Evolutionary conservation across 352 stramenopile genomes (phyloP), one percentile per base, ranked within the genome.

Genomic region (Peronosclerospora sorghi): DNA sequence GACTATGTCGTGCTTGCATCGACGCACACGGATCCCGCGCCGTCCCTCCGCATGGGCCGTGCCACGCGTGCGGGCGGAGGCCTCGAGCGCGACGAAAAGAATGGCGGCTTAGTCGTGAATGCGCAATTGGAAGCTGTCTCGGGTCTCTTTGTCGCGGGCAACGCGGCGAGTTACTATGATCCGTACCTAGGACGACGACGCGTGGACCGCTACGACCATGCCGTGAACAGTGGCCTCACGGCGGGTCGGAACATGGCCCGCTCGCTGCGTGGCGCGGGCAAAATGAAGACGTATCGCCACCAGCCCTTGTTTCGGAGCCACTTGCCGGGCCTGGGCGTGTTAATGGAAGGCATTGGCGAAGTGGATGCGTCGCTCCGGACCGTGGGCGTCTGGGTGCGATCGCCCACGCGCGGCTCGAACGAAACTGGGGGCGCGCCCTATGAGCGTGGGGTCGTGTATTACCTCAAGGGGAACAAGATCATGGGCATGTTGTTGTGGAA

Each of bases 1-100:
- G 85, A 96, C 66, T 95, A 95, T 28, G 72, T 95, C 4, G 81
- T 96, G 39, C 61, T 96, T 15, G 87, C 87, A n/a, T 92, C 79
- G 8, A 95, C 86, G 2, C 85, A 95, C 53, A 93, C 94, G 7
- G 81, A 91, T 24, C 87, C 87, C 1, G 43, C 46, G 0, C 34
- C 56, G 14, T 75, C 84, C 35, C 44, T 91, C 20, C 62, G 76
- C 1, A 65, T 93, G 28, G 81, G 76, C 1, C 61, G 62, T 7
- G 57, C 65, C 8, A 64, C 55, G 5, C 51, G 56, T 7, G 73
- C 58, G 18, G 71, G 82, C 28, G 56, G 56, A 13, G 56, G 56
- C 1, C 67, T 96, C 18, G 86, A 96, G 45, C 67, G 95, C 26
- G 85, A 96, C 55, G 57, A 79, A 30, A 59, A 65, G 28, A 93